phyloP scores from a whole-genome alignment of 441 rosid species.

The Brassica hybrid region DNA sequence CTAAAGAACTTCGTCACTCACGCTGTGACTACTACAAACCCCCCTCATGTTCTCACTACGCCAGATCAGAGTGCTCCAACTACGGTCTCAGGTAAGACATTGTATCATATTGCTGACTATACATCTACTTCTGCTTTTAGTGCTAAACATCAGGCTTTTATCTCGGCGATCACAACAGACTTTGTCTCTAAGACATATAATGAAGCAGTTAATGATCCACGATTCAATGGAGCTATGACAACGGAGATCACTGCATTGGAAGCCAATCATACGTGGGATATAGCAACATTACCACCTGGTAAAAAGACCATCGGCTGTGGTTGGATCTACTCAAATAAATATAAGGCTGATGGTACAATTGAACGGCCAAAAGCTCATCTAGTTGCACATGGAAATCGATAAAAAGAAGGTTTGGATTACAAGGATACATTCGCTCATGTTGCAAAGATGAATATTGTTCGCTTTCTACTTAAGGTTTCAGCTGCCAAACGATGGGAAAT shows the following conservation, averaged over 20 bases:
- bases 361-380: neutral
- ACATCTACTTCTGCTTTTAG: neutral
- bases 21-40: neutral
- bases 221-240: neutral
- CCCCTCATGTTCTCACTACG: neutral
- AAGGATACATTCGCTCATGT: neutral
- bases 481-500: too few relatives aligned
- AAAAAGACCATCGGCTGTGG: neutral
- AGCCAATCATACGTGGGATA: too few relatives aligned
- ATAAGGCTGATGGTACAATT: neutral
- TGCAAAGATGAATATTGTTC: neutral
- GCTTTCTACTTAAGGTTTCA: too few relatives aligned
- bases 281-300: neutral
- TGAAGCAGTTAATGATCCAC: neutral
- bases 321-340: neutral
- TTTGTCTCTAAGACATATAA: neutral
- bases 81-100: neutral
- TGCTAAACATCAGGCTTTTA: neutral
- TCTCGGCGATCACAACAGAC: neutral
- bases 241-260: neutral
- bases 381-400: neutral
- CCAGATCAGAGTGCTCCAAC: neutral
- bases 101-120: neutral
- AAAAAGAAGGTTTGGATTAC: neutral
- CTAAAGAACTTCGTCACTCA: neutral